These are phyloP conservation scores for Teunomyces kruisii DNA, from an alignment of 805 yeast species.

Conservation along the genomic window DNA sequence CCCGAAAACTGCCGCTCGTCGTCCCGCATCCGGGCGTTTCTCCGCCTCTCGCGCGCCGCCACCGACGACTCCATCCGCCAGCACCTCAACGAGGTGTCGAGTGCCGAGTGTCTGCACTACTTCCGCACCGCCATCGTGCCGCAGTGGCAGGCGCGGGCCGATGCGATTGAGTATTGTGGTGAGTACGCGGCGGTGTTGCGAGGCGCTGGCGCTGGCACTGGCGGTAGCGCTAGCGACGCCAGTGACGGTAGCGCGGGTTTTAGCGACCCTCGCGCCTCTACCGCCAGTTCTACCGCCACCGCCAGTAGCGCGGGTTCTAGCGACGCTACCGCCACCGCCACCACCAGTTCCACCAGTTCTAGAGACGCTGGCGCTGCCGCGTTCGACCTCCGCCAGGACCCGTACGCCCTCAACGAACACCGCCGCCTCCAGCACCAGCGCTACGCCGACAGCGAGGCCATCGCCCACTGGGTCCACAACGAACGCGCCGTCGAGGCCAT, in stretches of 20 bases:
- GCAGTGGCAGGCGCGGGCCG: constrained; percentile 36
- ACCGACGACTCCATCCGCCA: constrained; percentile 42
- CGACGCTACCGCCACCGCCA: no score
- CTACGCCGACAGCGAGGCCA: constrained; percentile 24
- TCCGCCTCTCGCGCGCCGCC: constrained; percentile 37
- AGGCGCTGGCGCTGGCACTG: no score
- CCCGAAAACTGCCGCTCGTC: constrained; percentile 36
- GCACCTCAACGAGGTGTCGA: constrained; percentile 33
- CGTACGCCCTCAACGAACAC: constrained; percentile 34
- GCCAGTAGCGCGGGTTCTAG: no score
- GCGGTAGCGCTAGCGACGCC: no score
- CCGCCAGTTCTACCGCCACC: no score
- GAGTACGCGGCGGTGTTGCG: constrained; percentile 24
- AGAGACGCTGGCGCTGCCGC: no score
- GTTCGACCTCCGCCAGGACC: constrained; percentile 36
- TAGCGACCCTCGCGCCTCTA: no score
- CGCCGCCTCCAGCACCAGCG: constrained; percentile 20
- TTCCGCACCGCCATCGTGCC: constrained; percentile 29
- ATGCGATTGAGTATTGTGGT: constrained; percentile 30
- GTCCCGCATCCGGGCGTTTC: constrained; percentile 35
- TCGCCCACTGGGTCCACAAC: constrained; percentile 38
- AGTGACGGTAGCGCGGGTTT: no score
- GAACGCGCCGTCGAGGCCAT: constrained; percentile 36
- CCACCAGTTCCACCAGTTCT: no score
- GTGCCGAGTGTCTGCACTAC: constrained; percentile 26